A percentile compares a stretch with the other conserved stretches of the same genome.
Evolutionary conservation across 306 rosid genomes (phyloP).

Genomic region (Prunus davidiana): DNA sequence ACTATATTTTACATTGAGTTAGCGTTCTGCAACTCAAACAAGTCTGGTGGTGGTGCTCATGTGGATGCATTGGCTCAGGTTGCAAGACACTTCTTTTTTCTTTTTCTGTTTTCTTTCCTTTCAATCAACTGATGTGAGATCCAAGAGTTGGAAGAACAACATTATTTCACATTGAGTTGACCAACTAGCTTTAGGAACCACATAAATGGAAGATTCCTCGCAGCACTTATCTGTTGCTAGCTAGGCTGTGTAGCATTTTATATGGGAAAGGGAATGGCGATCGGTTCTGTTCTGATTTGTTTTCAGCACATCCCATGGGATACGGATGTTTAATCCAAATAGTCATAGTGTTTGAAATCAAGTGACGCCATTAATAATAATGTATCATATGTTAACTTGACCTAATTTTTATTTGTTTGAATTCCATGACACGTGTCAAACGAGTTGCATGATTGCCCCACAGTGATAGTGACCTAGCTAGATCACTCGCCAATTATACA

Average conservation of each 20-base stretch:
- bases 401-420: too few relatives aligned
- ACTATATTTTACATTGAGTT: neutral
- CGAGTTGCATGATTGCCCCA: neutral
- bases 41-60: neutral
- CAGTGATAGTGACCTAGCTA: neutral
- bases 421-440: neutral
- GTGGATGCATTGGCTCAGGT: neutral
- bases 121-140: too few relatives aligned
- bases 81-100: too few relatives aligned
- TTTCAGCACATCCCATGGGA: neutral
- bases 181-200: neutral
- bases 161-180: too few relatives aligned
- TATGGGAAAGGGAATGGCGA: neutral
- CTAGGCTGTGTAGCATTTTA: neutral
- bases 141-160: too few relatives aligned
- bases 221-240: neutral
- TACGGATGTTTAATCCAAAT: neutral
- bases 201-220: neutral
- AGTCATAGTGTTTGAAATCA: too few relatives aligned
- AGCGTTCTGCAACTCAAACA: neutral
- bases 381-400: too few relatives aligned
- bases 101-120: too few relatives aligned
- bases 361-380: too few relatives aligned
- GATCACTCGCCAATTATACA: neutral
- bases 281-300: neutral